phyloP scores from a whole-genome alignment of 176 grass and related monocot species.

The Carex littledalei region DNA sequence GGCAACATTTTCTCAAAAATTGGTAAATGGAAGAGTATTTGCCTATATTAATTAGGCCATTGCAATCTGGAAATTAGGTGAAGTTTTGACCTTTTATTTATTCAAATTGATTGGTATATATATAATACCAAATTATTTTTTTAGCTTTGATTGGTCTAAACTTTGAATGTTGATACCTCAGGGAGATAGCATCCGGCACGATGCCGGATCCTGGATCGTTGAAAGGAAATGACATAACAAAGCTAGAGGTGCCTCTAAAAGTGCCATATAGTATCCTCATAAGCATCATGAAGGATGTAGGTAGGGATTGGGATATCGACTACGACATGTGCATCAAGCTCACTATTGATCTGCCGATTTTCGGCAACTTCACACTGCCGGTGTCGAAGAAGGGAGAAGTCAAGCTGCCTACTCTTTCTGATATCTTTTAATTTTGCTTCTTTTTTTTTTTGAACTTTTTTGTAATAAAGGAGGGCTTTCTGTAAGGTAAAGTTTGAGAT shows the following conservation, averaged over 20 bases:
- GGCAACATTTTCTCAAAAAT: no score
- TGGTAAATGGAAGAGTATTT: background rate
- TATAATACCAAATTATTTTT: no score
- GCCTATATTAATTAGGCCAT: background rate
- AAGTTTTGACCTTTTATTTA: no score
- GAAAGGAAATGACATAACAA: conserved; percentile 23
- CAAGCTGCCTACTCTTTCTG: conserved; percentile 67
- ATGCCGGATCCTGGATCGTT: conserved; percentile 76
- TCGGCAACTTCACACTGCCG: conserved; percentile 66
- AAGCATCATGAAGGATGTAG: conserved; percentile 47
- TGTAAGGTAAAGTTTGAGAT: background rate
- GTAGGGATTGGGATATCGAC: conserved; percentile 64
- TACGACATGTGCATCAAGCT: conserved; percentile 61
- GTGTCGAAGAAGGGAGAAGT: conserved; percentile 70
- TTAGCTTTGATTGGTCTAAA: background rate
- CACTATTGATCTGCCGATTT: conserved; percentile 63
- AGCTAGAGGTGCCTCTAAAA: conserved; percentile 46
- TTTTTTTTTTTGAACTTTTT: background rate
- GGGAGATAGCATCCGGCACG: conserved; percentile 59
- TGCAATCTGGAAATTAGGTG: no score
- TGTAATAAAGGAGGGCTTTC: background rate
- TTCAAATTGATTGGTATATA: no score
- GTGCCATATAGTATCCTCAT: conserved; percentile 62
- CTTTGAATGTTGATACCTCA: background rate
- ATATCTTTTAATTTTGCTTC: conserved; percentile 31